Evolutionary conservation across 2,329 filamentous ascomycete species (phyloP).

Genomic region (Sodiomyces alkalinus): DNA sequence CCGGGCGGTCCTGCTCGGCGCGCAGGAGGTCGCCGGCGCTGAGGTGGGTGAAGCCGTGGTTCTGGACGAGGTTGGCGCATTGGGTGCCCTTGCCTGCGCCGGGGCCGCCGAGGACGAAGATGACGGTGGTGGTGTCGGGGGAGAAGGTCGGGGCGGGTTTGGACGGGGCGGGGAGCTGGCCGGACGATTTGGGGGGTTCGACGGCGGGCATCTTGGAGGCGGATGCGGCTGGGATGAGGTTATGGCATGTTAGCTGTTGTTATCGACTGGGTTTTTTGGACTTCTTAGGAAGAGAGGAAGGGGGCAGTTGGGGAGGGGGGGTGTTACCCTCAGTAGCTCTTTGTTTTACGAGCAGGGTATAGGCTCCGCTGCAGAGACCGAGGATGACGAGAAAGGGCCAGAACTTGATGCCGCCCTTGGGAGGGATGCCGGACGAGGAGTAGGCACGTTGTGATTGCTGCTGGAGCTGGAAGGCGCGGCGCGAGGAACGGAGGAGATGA

Average conservation of each 20-base stretch:
- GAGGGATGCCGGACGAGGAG: slow-evolving; percentile 23
- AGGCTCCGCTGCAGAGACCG: slow-evolving; percentile 30
- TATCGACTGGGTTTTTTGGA: neutral
- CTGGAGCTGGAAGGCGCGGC: slow-evolving; percentile 3
- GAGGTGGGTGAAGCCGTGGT: slow-evolving; percentile 86
- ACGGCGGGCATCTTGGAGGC: slow-evolving; percentile 21
- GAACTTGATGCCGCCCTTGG: slow-evolving; percentile 32
- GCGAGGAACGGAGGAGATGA: slow-evolving; percentile 3
- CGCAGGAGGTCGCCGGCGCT: slow-evolving; percentile 87
- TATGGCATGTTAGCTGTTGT: slow-evolving; percentile 1
- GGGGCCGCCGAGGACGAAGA: slow-evolving; percentile 93
- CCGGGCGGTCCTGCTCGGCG: slow-evolving; percentile 77
- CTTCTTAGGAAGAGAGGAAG: too few relatives aligned
- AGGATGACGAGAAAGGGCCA: slow-evolving; percentile 41
- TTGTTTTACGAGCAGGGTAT: slow-evolving; percentile 31
- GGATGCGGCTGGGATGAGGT: slow-evolving; percentile 6
- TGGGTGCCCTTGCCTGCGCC: slow-evolving; percentile 96
- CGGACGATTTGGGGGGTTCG: slow-evolving; percentile 21
- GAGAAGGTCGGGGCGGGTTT: slow-evolving; percentile 58
- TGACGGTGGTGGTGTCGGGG: slow-evolving; percentile 63
- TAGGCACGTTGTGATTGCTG: slow-evolving; percentile 19
- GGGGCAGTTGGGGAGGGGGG: neutral
- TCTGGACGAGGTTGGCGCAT: slow-evolving; percentile 70
- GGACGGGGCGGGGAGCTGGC: slow-evolving; percentile 29
- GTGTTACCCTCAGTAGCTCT: slow-evolving; percentile 6